These are phyloP conservation scores for Acidiella bohemica DNA, from an alignment of 495 filamentous ascomycete genomes.

Conservation along the genomic window DNA sequence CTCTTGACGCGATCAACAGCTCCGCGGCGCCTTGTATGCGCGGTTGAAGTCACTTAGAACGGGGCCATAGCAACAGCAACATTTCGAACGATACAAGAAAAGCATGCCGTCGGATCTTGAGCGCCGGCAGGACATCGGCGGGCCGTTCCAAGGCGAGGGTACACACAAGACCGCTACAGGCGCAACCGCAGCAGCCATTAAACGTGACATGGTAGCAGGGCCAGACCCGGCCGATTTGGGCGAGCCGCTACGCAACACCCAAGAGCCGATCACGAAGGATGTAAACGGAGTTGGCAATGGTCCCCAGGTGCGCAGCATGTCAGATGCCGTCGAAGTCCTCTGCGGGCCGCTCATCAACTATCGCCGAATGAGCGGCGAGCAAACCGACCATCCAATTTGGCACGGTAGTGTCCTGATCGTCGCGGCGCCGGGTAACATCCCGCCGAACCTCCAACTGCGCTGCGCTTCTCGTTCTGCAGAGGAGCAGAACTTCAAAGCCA, in stretches of 20 bases:
- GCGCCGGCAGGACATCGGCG: background rate
- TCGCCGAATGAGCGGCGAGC: slow-evolving; percentile 56
- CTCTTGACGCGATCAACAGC: too few relatives aligned
- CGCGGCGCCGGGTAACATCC: slow-evolving; percentile 46
- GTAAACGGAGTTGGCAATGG: slow-evolving; percentile 23
- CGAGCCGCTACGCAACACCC: too few relatives aligned
- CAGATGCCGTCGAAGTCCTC: slow-evolving; percentile 42
- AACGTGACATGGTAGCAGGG: too few relatives aligned
- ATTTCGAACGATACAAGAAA: background rate
- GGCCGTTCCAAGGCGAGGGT: background rate
- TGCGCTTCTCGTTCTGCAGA: slow-evolving; percentile 3
- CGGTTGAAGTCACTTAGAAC: too few relatives aligned
- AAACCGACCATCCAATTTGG: slow-evolving; percentile 43
- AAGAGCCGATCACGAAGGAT: too few relatives aligned
- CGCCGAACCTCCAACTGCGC: slow-evolving; percentile 15
- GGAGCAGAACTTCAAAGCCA: slow-evolving; percentile 32
- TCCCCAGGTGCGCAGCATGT: slow-evolving; percentile 21
- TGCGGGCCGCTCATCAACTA: slow-evolving; percentile 79
- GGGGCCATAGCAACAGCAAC: background rate
- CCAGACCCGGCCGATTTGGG: too few relatives aligned
- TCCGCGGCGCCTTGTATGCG: too few relatives aligned
- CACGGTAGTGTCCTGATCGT: slow-evolving; percentile 75
- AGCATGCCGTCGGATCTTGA: background rate
- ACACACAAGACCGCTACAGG: background rate
- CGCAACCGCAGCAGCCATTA: background rate